phyloP scores from a whole-genome alignment of 2,329 filamentous ascomycete species.

The Nemania abortiva region DNA sequence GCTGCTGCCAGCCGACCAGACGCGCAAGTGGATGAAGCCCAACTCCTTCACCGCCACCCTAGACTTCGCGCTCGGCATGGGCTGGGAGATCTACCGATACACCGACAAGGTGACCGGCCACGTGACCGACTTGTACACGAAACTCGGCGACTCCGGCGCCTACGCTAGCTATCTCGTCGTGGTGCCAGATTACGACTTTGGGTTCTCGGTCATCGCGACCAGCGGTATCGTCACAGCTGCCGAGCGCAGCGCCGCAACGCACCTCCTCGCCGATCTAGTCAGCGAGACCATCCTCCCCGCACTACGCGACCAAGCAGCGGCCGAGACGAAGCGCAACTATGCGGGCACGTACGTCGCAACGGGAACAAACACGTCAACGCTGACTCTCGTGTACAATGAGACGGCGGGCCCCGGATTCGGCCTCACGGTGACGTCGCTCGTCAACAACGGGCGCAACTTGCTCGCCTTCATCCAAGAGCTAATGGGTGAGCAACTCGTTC shows the following conservation, averaged over 20 bases:
- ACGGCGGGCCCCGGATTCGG: conserved; percentile 38
- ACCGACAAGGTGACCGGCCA: conserved; percentile 39
- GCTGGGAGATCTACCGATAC: conserved; percentile 56
- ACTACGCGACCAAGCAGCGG: conserved; percentile 46
- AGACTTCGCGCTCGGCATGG: conserved; percentile 51
- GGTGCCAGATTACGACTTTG: conserved; percentile 52
- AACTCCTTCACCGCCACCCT: conserved; percentile 53
- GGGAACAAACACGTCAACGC: conserved; percentile 19
- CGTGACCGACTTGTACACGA: conserved; percentile 54
- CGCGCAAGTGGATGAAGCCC: conserved; percentile 57
- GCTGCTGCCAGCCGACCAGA: conserved; percentile 51
- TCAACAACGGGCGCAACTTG: conserved; percentile 31
- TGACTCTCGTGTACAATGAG: conserved; percentile 41
- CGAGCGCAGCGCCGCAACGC: conserved; percentile 28
- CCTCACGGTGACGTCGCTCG: conserved; percentile 40
- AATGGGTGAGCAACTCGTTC: conserved; percentile 23
- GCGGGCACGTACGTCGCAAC: conserved; percentile 46
- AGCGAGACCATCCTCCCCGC: conserved; percentile 44
- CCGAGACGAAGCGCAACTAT: conserved; percentile 45
- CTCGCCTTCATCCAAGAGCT: conserved; percentile 19
- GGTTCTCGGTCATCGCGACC: conserved; percentile 52
- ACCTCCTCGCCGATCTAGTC: conserved; percentile 47
- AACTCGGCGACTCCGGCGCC: conserved; percentile 49
- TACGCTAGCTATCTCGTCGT: conserved; percentile 53
- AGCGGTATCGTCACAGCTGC: conserved; percentile 26